Conservation (phyloP, 768 basidiomycete species). For the Lentinula boryana region DNA sequence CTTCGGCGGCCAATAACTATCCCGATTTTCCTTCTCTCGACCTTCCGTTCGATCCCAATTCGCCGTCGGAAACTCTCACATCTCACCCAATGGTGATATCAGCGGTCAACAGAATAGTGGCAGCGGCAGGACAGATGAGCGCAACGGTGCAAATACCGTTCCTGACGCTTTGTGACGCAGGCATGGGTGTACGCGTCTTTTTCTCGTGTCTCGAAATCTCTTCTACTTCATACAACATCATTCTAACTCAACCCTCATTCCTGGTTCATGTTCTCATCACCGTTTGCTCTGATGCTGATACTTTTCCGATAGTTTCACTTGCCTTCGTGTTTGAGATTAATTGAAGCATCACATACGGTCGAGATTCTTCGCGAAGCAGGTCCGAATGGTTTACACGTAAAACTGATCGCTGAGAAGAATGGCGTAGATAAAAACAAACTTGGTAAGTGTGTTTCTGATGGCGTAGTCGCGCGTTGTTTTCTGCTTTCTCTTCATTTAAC, state of each 20-base stretch:
- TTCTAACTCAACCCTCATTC: neutral
- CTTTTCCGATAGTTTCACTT: slow-evolving; percentile 58
- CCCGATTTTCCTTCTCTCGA: slow-evolving; percentile 59
- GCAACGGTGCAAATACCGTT: slow-evolving; percentile 65
- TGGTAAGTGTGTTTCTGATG: slow-evolving; percentile 26
- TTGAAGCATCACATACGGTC: slow-evolving; percentile 65
- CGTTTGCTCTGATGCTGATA: neutral
- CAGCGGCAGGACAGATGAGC: slow-evolving; percentile 63
- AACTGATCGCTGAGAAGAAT: slow-evolving; percentile 36
- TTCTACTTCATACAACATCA: neutral
- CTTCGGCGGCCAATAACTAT: slow-evolving; percentile 19
- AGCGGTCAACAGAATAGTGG: slow-evolving; percentile 60
- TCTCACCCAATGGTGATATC: slow-evolving; percentile 52
- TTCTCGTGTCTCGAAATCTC: neutral
- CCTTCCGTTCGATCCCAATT: slow-evolving; percentile 35
- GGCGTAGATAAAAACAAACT: slow-evolving; percentile 45
- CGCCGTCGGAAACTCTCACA: slow-evolving; percentile 48
- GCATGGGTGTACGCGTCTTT: slow-evolving; percentile 51
- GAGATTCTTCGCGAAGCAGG: slow-evolving; percentile 69
- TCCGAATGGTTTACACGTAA: slow-evolving; percentile 42
- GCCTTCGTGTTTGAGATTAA: slow-evolving; percentile 65
- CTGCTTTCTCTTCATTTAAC: neutral
- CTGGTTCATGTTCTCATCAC: neutral
- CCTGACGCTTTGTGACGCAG: slow-evolving; percentile 65
- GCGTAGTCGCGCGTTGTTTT: neutral